Evolutionary conservation across 371 early-diverging fungal genomes (phyloP).

Genomic region (Haplosporangium sp.): DNA sequence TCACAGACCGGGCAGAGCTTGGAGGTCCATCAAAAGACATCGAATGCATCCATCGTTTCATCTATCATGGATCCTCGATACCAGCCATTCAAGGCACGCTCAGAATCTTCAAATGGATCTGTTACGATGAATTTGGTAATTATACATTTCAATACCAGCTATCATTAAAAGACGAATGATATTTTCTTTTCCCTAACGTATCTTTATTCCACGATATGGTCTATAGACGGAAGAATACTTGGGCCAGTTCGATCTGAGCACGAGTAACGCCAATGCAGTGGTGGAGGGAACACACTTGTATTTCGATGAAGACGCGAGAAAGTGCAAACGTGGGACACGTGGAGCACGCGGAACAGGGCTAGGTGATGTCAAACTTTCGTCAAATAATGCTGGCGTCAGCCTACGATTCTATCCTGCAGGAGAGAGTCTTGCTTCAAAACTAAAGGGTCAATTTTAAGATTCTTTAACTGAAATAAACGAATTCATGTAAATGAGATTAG

Average conservation of each 20-base stretch:
- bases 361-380: slow-evolving; percentile 17
- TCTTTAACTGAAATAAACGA: too few species aligned
- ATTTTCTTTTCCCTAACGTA: too few species aligned
- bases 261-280: slow-evolving; percentile 23
- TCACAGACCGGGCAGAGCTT: slow-evolving; percentile 38
- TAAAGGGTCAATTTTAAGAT: background rate
- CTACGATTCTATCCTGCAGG: slow-evolving; percentile 45
- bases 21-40: slow-evolving; percentile 38
- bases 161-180: too few species aligned
- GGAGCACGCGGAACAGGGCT: slow-evolving; percentile 28
- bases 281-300: slow-evolving; percentile 36
- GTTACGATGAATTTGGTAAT: slow-evolving; percentile 40
- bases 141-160: too few species aligned
- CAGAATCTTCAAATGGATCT: slow-evolving; percentile 27
- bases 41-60: slow-evolving; percentile 29
- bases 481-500: background rate
- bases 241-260: slow-evolving; percentile 35
- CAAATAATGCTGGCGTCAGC: slow-evolving; percentile 18
- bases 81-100: slow-evolving; percentile 27
- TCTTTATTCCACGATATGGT: too few species aligned
- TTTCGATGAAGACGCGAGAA: slow-evolving; percentile 34
- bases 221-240: slow-evolving; percentile 35
- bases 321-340: slow-evolving; percentile 25
- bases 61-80: slow-evolving; percentile 46
- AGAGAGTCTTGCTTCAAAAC: slow-evolving; percentile 22